Evolutionary conservation across 257 asterid genomes (phyloP), one percentile per base, ranked within the genome.

Genomic region (Jacaranda mimosifolia): DNA sequence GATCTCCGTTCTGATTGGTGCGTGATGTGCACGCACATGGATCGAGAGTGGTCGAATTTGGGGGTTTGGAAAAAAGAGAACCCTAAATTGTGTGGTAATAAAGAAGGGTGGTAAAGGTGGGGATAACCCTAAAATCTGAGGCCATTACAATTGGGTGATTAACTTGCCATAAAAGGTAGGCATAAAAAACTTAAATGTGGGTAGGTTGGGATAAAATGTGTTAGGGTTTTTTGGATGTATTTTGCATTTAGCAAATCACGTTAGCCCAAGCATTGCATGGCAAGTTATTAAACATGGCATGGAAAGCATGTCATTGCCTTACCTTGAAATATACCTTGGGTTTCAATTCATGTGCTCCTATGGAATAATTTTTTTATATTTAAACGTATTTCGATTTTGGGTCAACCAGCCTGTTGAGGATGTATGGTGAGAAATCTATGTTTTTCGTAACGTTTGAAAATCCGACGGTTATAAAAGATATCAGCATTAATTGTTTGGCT

Each of bases 81-180:
- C 89, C 89, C 91, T 87, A 85, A 85, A 68, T 71, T 75, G 74
- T 75, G 85, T 75, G 86, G 83, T 76, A 81, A 86, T 81, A 81
- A 84, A 79, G 79, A 39, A 43, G 78, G 64, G 46, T 63, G 76
- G 85, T 59, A 73, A 73, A 78, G 72, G 66, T 77, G 80, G 75
- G 83, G 88, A 77, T 83, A 84, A 77, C 86, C 90, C 83, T 83
- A 79, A 73, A 76, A 63, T 72, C 65, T 55, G 65, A 42, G 59
- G 35, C 60, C 15, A 45, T 70, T 46, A 51, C 67, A 62, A n/a
- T 46, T 11, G 62, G 42, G 60, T 36, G 18, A 18, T 55, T 55
- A 55, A 79, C 55, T 71, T 56, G 26, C 70, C 9, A 39, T 63
- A 67, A n/a, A 36, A 68, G 45, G 49, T 39, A 55, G 51, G 65